These are phyloP conservation scores for Nicotiana paniculata DNA, from an alignment of 257 asterid species.

Conservation along the genomic window DNA sequence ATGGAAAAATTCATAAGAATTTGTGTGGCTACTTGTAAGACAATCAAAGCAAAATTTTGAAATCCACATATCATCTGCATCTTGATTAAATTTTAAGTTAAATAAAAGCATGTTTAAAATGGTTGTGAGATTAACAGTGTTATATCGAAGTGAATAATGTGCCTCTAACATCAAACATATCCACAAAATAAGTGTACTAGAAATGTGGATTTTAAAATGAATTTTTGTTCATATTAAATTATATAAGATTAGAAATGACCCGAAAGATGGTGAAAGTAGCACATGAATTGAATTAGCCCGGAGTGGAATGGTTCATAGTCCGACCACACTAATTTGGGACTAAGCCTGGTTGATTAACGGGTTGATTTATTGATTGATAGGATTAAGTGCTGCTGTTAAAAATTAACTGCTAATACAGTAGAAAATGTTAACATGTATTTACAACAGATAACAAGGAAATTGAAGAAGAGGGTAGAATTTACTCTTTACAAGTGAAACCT, in stretches of 20 bases:
- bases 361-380: background rate
- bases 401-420: background rate
- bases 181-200: background rate
- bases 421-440: background rate
- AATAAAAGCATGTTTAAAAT: background rate
- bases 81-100: background rate
- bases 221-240: background rate
- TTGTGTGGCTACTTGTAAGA: background rate
- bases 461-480: background rate
- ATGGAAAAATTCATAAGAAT: background rate
- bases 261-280: background rate
- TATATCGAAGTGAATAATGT: background rate
- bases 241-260: background rate
- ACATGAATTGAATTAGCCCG: background rate
- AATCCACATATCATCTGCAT: background rate
- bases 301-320: background rate
- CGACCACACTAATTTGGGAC: background rate
- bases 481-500: constrained; percentile 41
- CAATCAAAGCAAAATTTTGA: background rate
- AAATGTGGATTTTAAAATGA: background rate
- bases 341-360: background rate
- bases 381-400: background rate
- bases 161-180: background rate
- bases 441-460: background rate
- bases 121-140: background rate